Evolutionary conservation across 345 rosid genomes (phyloP), one percentile per base, ranked within the genome.

Genomic region (Nephelium lappaceum): DNA sequence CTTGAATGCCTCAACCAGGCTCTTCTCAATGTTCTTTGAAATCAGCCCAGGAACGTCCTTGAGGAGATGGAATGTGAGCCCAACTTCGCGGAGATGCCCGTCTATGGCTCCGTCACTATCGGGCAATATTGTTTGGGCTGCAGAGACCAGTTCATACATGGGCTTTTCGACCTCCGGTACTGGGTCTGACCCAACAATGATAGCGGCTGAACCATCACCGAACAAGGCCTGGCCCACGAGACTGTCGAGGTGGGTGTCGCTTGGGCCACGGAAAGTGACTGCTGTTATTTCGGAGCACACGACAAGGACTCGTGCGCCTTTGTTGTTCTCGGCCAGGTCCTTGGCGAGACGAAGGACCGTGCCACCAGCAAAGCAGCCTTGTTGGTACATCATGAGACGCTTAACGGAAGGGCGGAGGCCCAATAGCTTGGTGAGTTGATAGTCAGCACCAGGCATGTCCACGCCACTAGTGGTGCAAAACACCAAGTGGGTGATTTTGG

Each of bases 391-490:
- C 92, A 89, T 89, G 80, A 78, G 79, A 7, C 90, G 87, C 69
- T 89, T 87, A 23, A 89, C 87, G 0, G 87, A 81, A 1, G 92
- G 86, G 45, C 88, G 86, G 12, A 89, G 86, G 27, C 93, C 91
- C 25, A 89, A 41, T 62, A 89, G 88, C 77, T 89, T 89, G 61
- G 89, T 82, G 78, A 89, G 91, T 71, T 85, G 88, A 80, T 85
- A 88, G 74, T 89, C 93, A 25, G 86, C 89, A 1, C 93, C 91
- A 2, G 91, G 91, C 91, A 89, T 88, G 84, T 86, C 91, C 0
- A 85, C 86, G 0, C 90, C 92, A 18, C 88, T 85, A 0, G 87
- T 81, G 24, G 93, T 89, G 86, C 89, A 88, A 47, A 89, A 88
- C 77, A 89, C 80, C 27, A 89, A 39, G 67, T 89, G 93, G 21